These are phyloP conservation scores for Paramarasmius palmivorus DNA, from an alignment of 1,284 basidiomycete species.

Conservation along the genomic window DNA sequence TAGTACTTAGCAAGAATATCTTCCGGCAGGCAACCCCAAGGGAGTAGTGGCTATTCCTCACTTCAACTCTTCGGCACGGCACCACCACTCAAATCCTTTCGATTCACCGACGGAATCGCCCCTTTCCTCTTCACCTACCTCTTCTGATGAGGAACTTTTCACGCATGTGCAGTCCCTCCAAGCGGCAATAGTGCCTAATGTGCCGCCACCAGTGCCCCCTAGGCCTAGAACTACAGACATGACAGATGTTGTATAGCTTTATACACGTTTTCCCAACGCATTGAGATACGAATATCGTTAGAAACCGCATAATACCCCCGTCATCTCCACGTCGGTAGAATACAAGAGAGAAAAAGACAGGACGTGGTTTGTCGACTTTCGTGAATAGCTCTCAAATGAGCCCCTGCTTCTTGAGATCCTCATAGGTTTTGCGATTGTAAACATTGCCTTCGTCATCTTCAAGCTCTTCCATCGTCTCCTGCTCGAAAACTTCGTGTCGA, in stretches of 20 bases:
- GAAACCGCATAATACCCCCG: no score
- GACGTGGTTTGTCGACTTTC: background rate
- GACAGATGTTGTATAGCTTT: background rate
- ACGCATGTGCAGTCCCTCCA: slow-evolving; percentile 65
- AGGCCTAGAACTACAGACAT: background rate
- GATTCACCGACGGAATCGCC: slow-evolving; percentile 65
- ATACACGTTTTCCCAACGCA: no score
- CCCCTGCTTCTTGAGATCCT: slow-evolving; percentile 90
- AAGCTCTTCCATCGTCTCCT: slow-evolving; percentile 94
- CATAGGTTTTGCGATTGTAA: slow-evolving; percentile 88
- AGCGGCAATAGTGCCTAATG: slow-evolving; percentile 42
- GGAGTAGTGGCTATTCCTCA: slow-evolving; percentile 60
- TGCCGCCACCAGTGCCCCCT: slow-evolving; percentile 38
- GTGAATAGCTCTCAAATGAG: slow-evolving; percentile 52
- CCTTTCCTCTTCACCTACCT: slow-evolving; percentile 70
- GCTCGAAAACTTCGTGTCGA: slow-evolving; percentile 84
- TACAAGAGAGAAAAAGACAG: background rate
- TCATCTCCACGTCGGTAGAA: background rate
- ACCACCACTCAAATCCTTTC: slow-evolving; percentile 60
- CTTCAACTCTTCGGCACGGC: slow-evolving; percentile 32
- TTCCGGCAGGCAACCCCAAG: slow-evolving; percentile 55
- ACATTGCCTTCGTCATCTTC: slow-evolving; percentile 98
- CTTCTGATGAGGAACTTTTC: slow-evolving; percentile 82
- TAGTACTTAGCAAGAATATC: no score
- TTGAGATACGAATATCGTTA: no score